Conservation (phyloP, 257 asterid species). For the Datura wrightii region DNA sequence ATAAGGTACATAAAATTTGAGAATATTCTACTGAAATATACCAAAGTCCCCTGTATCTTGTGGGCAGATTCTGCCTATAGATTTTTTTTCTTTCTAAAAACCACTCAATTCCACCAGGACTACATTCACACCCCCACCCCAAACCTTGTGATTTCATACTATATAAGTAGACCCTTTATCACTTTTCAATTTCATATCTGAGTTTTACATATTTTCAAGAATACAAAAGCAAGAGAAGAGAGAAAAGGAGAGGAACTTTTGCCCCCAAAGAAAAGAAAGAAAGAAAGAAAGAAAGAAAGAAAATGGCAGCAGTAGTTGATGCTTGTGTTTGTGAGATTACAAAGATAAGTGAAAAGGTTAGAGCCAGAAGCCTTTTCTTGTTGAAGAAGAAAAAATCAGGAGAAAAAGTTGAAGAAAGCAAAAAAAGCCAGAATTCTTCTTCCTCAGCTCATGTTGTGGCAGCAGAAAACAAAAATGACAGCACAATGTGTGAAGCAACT, state of each 20-base stretch:
- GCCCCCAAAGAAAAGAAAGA: not conserved
- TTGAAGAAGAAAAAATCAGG: conserved; percentile 39
- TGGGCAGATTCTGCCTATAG: conserved; percentile 42
- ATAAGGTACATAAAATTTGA: conserved; percentile 2
- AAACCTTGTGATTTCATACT: not conserved
- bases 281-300: not conserved
- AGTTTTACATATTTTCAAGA: conserved; percentile 9
- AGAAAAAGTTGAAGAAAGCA: conserved; percentile 39
- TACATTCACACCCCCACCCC: not conserved
- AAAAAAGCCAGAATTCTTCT: conserved; percentile 35
- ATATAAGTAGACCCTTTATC: not conserved
- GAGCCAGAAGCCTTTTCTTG: conserved; percentile 50
- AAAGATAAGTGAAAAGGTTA: conserved; percentile 60
- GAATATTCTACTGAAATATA: conserved; percentile 49
- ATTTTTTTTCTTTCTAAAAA: conserved; percentile 4
- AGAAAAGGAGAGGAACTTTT: not conserved
- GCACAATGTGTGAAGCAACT: conserved; percentile 57
- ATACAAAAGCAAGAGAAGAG: conserved; percentile 18
- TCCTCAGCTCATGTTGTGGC: conserved; percentile 28
- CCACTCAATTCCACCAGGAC: conserved; percentile 27
- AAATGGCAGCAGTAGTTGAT: conserved; percentile 64
- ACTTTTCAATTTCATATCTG: not conserved
- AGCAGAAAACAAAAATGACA: conserved; percentile 39
- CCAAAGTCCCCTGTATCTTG: conserved; percentile 30
- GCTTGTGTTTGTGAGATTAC: conserved; percentile 60